Base-by-base conservation (phyloP, 805 yeast genomes). In the Saturnispora sekii region DNA sequence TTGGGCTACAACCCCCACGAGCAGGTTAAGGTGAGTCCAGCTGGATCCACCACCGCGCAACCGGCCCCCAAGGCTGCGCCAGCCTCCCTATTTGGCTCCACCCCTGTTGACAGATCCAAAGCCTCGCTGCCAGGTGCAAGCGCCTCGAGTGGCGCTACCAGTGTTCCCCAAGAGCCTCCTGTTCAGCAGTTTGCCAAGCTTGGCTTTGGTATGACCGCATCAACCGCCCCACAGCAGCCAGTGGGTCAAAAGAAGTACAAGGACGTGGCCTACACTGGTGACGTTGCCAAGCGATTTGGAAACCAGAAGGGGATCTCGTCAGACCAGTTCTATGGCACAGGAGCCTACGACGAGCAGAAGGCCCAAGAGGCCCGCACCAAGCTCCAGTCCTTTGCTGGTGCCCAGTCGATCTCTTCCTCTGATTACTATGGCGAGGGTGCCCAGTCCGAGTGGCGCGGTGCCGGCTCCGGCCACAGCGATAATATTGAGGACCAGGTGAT, bases 301-400 rank as follows among this genome's bases (percentile, higher is more conserved):
- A 69, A 68, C 35, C 96, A 89, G 62, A 90, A 86, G 73, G 96
- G 89, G 40, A 93, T 93, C 51, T 93, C 97, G 0, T 89, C 97
- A 2, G 97, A 93, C 65, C 94, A 89, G 67, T 78, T 76, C 57
- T 93, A 93, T 63, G 96, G 96, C 15, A 80, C 95, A 58, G 90
- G 89, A 36, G 68, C 79, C 21, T 86, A 76, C 58, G 97, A 87
- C 57, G 83, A 84, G 52, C 71, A 70, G 2, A 84, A 85, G 34
- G 82, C 82, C 45, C 73, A 72, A 38, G 96, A 88, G 63, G 97
- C 97, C 2, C 73, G 74, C 51, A 59, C 75, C n/a, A 89, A 93
- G 57, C 69, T 93, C 45, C 87, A 81, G 61, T 68, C 81, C 4
- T 93, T 85, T 65, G 77, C 76, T 48, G 93, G 90, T 45, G 95